These are phyloP conservation scores for Saccharomyces uvarum DNA, from an alignment of 1,139 yeast genomes.

Conservation along the genomic window DNA sequence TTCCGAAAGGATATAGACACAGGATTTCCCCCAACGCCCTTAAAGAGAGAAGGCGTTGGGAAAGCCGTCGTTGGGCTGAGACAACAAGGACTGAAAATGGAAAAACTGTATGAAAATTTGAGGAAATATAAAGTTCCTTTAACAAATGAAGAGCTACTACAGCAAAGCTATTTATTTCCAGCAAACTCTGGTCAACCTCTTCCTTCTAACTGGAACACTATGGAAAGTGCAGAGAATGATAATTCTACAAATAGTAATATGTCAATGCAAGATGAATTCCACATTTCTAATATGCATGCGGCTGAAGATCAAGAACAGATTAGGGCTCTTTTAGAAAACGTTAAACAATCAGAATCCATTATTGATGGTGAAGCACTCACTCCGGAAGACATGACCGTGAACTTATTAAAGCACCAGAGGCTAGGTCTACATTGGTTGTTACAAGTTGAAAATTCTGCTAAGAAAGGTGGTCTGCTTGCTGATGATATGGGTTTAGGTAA, in stretches of 20 bases:
- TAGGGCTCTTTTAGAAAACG: constrained; percentile 52
- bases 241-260: not conserved
- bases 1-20: constrained; percentile 21
- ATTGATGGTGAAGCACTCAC: constrained; percentile 52
- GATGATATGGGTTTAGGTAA: constrained; percentile 96
- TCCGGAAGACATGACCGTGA: constrained; percentile 60
- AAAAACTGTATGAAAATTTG: constrained; percentile 22
- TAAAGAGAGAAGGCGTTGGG: constrained; percentile 11
- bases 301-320: constrained; percentile 43
- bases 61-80: constrained; percentile 15
- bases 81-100: constrained; percentile 27
- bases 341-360: constrained; percentile 52
- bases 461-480: constrained; percentile 75
- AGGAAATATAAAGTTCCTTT: constrained; percentile 18
- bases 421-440: constrained; percentile 78
- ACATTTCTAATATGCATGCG: constrained; percentile 29
- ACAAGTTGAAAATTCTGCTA: constrained; percentile 52
- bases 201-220: constrained; percentile 2
- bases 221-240: not conserved
- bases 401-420: constrained; percentile 74
- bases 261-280: constrained; percentile 7
- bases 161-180: not conserved
- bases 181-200: not conserved
- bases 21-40: constrained; percentile 21
- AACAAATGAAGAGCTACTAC: constrained; percentile 12